A percentile compares a stretch with the other conserved stretches of the same genome.
These are phyloP conservation scores for Phytopythium boreale DNA, from an alignment of 352 stramenopile species.

Conservation along the genomic window DNA sequence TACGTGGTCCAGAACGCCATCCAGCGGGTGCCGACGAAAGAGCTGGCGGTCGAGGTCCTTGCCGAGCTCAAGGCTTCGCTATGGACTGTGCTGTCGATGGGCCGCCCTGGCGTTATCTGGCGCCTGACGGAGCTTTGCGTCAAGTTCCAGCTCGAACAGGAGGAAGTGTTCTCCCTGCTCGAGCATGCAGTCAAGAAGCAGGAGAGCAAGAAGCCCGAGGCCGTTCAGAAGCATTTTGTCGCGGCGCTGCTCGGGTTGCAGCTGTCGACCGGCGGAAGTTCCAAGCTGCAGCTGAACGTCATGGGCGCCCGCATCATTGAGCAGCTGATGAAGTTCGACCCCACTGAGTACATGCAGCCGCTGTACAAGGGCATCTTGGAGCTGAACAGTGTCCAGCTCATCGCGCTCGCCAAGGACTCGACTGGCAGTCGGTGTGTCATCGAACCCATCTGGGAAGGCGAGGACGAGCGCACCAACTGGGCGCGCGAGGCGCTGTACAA, in stretches of 20 bases:
- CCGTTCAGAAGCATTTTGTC: slow-evolving; percentile 60
- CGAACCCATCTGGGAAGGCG: slow-evolving; percentile 77
- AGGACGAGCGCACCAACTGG: slow-evolving; percentile 50
- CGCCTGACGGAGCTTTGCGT: slow-evolving; percentile 73
- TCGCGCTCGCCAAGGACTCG: slow-evolving; percentile 75
- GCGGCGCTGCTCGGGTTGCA: slow-evolving; percentile 62
- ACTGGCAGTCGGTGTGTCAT: slow-evolving; percentile 75
- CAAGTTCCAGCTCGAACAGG: slow-evolving; percentile 47
- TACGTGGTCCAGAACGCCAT: slow-evolving; percentile 82
- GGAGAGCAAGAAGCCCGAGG: slow-evolving; percentile 76
- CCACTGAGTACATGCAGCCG: slow-evolving; percentile 38
- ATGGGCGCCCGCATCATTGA: slow-evolving; percentile 75
- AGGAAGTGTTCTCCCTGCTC: slow-evolving; percentile 49
- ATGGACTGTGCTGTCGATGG: slow-evolving; percentile 74
- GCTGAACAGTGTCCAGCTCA: slow-evolving; percentile 64
- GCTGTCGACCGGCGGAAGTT: slow-evolving; percentile 48
- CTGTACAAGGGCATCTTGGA: slow-evolving; percentile 63
- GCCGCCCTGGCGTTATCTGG: slow-evolving; percentile 72
- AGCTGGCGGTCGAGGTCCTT: slow-evolving; percentile 48
- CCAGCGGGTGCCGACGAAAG: slow-evolving; percentile 37
- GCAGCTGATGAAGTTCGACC: slow-evolving; percentile 64
- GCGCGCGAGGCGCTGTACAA: slow-evolving; percentile 62
- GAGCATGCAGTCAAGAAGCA: slow-evolving; percentile 68
- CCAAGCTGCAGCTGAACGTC: slow-evolving; percentile 73
- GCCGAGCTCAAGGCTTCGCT: slow-evolving; percentile 52